Evolutionary conservation across 2,329 filamentous ascomycete species (phyloP), one percentile per base, ranked within the genome.

Genomic region (Drechslerella stenobrocha): DNA sequence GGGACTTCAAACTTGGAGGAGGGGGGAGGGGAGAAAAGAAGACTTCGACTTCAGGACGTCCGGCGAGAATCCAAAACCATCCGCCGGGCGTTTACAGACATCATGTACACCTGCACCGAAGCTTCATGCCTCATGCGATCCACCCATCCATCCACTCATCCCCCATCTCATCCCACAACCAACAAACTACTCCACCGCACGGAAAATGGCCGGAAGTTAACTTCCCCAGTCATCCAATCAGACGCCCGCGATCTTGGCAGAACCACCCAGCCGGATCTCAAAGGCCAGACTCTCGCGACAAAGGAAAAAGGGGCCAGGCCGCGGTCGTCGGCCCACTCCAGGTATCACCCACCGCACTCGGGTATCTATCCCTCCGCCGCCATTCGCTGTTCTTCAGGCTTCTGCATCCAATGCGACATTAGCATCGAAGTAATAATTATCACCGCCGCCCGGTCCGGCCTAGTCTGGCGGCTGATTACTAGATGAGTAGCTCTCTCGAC

Each of bases 321-420:
- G 11, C 34, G 34, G 34, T 37, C 34, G 15, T 9, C 34, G 34
- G 34, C 11, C 34, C 11, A 13, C 13, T 13, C 30, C n/a, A n/a
- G n/a, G n/a, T n/a, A n/a, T 32, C 30, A 32, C 30, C 13, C 6
- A 32, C 30, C 6, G 30, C 11, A 13, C 34, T 13, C 34, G 4
- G 15, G 11, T 37, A 37, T 13, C 11, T 37, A 37, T 37, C 34
- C 34, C 34, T 37, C 34, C 34, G 34, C 34, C 34, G 11, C 34
- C 34, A 37, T 9, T 37, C 34, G 34, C 34, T 5, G 34, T 15
- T 15, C 34, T 37, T 15, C 34, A 37, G 34, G 34, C 34, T 37
- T 37, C 34, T 37, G 34, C 34, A 37, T 37, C 34, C n/a, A 37
- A 37, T 37, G 34, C 34, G 34, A 37, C 34, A 37, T 37, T 13